Percentiles rank a stretch among this genome's conserved stretches.
phyloP scores from a whole-genome alignment of 2,329 filamentous ascomycete species.

The Aspergillus aculeatinus region DNA sequence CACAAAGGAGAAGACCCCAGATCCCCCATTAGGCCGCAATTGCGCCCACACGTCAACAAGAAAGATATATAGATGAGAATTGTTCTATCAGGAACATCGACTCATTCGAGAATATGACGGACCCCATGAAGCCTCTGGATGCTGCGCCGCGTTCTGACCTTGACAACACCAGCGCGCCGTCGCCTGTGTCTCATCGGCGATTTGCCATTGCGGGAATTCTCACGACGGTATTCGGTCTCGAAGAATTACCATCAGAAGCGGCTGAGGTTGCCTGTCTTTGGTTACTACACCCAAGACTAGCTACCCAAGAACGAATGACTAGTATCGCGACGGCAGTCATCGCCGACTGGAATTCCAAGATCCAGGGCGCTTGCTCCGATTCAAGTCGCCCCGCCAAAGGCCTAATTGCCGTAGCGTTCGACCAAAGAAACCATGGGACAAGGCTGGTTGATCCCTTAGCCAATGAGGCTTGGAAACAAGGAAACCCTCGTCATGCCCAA shows the following conservation, averaged over 20 bases:
- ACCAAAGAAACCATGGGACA: constrained; percentile 88
- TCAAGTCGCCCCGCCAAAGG: constrained; percentile 48
- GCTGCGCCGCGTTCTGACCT: constrained; percentile 21
- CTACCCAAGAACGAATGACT: constrained; percentile 70
- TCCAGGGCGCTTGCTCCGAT: constrained; percentile 29
- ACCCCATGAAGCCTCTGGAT: constrained; percentile 36
- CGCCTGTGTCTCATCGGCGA: constrained; percentile 61
- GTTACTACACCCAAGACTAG: constrained; percentile 79
- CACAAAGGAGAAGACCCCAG: too few species aligned
- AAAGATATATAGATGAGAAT: neutral
- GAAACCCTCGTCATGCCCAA: constrained; percentile 77
- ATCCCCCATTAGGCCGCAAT: neutral
- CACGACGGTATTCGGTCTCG: constrained; percentile 76
- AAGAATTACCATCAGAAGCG: constrained; percentile 63
- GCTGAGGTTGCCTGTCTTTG: constrained; percentile 73
- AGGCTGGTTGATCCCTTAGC: constrained; percentile 64
- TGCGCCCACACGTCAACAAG: neutral
- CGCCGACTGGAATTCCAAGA: constrained; percentile 62
- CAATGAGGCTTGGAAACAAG: constrained; percentile 76
- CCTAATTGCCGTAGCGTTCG: constrained; percentile 79
- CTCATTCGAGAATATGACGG: constrained; percentile 29
- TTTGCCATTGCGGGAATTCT: constrained; percentile 75
- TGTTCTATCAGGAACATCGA: neutral
- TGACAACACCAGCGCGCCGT: constrained; percentile 14
- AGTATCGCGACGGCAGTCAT: constrained; percentile 70